These are phyloP conservation scores for Stylonectria norvegica DNA, from an alignment of 2,329 filamentous ascomycete genomes.

Conservation along the genomic window DNA sequence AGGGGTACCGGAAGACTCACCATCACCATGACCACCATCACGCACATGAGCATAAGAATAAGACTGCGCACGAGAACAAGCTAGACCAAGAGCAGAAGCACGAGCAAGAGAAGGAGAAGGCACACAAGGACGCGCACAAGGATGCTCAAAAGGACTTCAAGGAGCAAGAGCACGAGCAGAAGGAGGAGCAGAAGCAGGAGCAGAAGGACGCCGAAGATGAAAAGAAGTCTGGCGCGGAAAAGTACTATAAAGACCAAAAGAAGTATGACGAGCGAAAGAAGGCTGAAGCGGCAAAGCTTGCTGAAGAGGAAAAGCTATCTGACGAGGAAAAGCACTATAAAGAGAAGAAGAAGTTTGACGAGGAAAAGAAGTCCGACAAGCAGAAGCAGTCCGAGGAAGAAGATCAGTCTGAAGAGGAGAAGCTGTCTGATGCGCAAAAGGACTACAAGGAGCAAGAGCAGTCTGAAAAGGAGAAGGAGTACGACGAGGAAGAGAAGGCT, in stretches of 20 bases:
- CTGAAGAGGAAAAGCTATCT: neutral
- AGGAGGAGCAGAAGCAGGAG: neutral
- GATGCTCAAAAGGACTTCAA: neutral
- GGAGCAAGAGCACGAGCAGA: neutral
- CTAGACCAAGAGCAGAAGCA: neutral
- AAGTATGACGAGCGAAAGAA: neutral
- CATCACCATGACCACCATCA: conserved; percentile 7
- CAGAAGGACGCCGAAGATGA: neutral
- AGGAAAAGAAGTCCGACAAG: neutral
- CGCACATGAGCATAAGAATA: neutral
- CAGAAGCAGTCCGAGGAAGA: neutral
- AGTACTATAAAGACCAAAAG: neutral
- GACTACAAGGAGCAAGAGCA: neutral
- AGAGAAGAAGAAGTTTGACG: neutral
- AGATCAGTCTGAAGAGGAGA: neutral
- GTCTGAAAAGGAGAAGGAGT: neutral
- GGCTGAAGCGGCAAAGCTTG: neutral
- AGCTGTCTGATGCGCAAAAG: neutral
- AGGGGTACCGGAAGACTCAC: neutral
- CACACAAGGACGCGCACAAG: neutral
- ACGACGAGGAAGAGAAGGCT: neutral
- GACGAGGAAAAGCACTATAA: neutral
- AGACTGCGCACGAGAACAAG: neutral
- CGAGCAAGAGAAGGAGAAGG: neutral
- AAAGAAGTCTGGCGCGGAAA: neutral